Conservation (phyloP, 2,329 filamentous ascomycete genomes). For the Bipolaris cookei region DNA sequence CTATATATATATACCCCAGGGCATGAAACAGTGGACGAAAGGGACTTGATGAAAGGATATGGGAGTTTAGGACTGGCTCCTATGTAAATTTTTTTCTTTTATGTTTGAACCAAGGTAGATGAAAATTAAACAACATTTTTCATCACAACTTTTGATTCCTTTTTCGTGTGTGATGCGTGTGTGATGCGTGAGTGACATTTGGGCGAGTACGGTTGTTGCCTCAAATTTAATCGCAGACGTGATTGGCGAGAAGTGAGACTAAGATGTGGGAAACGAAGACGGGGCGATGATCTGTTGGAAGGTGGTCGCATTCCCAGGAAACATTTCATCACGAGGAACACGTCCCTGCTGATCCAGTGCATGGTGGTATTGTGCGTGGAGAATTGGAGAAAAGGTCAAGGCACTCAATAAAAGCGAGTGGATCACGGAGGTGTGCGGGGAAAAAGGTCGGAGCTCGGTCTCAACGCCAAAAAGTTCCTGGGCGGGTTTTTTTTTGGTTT, state of each 20-base stretch:
- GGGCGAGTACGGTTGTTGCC: no score
- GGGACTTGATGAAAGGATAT: slow-evolving; percentile 4
- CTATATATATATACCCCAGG: slow-evolving; percentile 22
- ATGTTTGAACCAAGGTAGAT: not conserved
- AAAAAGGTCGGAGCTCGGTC: slow-evolving; percentile 14
- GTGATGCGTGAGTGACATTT: not conserved
- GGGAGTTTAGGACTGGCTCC: slow-evolving; percentile 11
- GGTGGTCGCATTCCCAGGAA: no score
- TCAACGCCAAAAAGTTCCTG: slow-evolving; percentile 13
- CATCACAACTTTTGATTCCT: not conserved
- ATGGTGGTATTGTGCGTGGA: not conserved
- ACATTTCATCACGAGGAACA: no score
- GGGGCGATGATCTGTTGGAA: no score
- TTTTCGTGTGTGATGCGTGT: not conserved
- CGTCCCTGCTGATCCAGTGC: not conserved
- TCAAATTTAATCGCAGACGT: no score
- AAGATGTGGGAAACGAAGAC: no score
- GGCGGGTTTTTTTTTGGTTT: not conserved
- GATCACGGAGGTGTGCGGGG: slow-evolving; percentile 13
- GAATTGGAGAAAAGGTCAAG: not conserved
- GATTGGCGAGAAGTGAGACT: no score
- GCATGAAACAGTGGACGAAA: slow-evolving; percentile 4
- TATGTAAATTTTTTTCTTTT: not conserved
- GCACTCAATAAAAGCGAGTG: not conserved
- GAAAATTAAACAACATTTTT: not conserved